Conservation (phyloP, 2,329 filamentous ascomycete genomes). For the Phialophora chinensis region DNA sequence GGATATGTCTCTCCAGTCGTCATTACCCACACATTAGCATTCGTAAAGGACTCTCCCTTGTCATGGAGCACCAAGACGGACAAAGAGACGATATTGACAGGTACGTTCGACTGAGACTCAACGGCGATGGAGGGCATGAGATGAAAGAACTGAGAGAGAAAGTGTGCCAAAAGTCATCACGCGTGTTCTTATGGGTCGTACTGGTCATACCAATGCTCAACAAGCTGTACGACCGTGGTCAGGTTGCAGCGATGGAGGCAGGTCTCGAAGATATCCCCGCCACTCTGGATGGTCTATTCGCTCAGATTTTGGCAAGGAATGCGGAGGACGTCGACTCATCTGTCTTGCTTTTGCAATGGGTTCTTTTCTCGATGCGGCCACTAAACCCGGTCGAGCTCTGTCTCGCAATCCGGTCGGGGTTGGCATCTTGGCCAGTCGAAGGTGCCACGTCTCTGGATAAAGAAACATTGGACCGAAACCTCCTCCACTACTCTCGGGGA, state of each 20-base stretch:
- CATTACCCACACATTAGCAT: neutral
- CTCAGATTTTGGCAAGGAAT: neutral
- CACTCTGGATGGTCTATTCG: neutral
- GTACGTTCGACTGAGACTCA: neutral
- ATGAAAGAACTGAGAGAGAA: neutral
- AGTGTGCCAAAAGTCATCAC: slow-evolving; percentile 34
- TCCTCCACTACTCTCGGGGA: neutral
- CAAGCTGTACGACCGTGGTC: slow-evolving; percentile 43
- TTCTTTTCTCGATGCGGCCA: neutral
- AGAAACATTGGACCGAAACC: neutral
- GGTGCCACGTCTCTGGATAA: neutral
- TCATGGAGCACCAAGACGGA: neutral
- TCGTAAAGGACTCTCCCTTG: neutral
- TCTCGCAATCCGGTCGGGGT: neutral
- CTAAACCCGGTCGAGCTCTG: neutral
- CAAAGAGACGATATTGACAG: neutral
- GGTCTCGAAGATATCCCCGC: neutral
- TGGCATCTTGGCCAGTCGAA: neutral
- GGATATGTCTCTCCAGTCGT: slow-evolving; percentile 4
- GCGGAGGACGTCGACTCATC: neutral
- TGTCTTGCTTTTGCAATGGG: neutral
- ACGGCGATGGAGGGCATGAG: neutral
- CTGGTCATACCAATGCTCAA: slow-evolving; percentile 53
- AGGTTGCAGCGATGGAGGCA: slow-evolving; percentile 23
- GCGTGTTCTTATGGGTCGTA: slow-evolving; percentile 54